Conservation (phyloP, 2,329 filamentous ascomycete species). For the Paramyrothecium roridum region DNA sequence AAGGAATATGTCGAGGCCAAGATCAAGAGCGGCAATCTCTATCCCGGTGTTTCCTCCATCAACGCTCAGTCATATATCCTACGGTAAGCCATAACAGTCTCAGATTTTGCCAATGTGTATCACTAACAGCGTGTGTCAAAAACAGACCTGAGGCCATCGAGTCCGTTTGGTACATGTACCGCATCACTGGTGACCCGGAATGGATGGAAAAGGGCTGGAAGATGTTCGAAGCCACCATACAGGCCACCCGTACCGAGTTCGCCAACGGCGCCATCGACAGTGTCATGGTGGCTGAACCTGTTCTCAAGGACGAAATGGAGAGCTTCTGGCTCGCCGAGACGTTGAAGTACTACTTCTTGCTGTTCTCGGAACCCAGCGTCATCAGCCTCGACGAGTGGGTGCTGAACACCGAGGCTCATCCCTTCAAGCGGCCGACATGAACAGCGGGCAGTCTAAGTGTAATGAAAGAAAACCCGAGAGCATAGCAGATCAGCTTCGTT, state of each 20-base stretch:
- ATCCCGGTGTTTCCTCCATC: constrained; percentile 48
- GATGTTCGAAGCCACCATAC: constrained; percentile 74
- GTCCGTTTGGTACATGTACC: constrained; percentile 85
- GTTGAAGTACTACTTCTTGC: constrained; percentile 85
- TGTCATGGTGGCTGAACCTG: constrained; percentile 45
- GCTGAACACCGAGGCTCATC: constrained; percentile 62
- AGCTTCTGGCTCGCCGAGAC: constrained; percentile 92
- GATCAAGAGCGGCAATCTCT: constrained; percentile 42
- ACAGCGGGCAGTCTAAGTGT: neutral
- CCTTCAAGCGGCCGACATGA: constrained; percentile 44
- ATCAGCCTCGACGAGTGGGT: constrained; percentile 68
- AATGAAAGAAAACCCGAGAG: neutral
- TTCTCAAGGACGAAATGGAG: constrained; percentile 66
- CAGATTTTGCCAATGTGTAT: neutral
- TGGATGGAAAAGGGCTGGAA: constrained; percentile 83
- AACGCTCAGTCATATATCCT: constrained; percentile 54
- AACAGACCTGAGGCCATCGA: constrained; percentile 79
- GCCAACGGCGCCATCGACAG: constrained; percentile 70
- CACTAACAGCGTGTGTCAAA: neutral
- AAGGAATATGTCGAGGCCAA: constrained; percentile 47
- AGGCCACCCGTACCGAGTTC: constrained; percentile 60
- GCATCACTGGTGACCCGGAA: constrained; percentile 72
- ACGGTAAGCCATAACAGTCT: constrained; percentile 40
- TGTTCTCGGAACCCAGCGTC: constrained; percentile 68
- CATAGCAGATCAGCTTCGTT: neutral